Base-by-base conservation (phyloP, 2,329 filamentous ascomycete species). In the Talaromyces rugulosus region DNA sequence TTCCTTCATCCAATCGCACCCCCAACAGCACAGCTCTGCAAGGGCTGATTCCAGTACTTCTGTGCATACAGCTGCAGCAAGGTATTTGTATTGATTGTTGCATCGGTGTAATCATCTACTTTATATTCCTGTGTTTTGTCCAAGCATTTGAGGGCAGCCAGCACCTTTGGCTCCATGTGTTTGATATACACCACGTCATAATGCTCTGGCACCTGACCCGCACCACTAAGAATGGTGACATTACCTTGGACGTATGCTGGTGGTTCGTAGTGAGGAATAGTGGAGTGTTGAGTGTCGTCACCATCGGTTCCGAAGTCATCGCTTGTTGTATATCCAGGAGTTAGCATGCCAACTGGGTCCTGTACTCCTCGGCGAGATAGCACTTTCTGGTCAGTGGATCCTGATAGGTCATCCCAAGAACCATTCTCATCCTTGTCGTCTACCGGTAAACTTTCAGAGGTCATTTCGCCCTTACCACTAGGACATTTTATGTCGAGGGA, bases 271-370 rank as follows among this genome's bases (percentile, higher is more conserved):
- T 59, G 64, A 1, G 71, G 71, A 30, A 73, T 68, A 40, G 60
- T 33, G 12, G 30, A 55, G 47, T 75, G 73, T 5, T 67, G 62
- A 31, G 71, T 74, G 56, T 75, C 73, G 59, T 75, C 73, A 7
- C 73, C 73, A 56, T 74, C 71, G 16, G 23, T 64, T 27, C 73
- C 73, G 58, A 75, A 72, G 63, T 75, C 72, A 55, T 75, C 73
- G 16, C 62, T 66, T 5, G 73, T 75, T 16, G 65, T 66, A 59
- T 74, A 73, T 5, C 72, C 72, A 4, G 68, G 62, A 27, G 60
- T 67, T 4, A 69, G 36, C 16, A 59, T 69, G 63, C 66, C 71
- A 74, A 73, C 70, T 12, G 66, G 12, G 16, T 28, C 14, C 51
- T 27, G 51, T 28, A 44, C 40, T 16, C 40, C n/a, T 14, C 40